Conservation (phyloP, 371 early-diverging fungal species). For the Rhizomucor miehei region DNA sequence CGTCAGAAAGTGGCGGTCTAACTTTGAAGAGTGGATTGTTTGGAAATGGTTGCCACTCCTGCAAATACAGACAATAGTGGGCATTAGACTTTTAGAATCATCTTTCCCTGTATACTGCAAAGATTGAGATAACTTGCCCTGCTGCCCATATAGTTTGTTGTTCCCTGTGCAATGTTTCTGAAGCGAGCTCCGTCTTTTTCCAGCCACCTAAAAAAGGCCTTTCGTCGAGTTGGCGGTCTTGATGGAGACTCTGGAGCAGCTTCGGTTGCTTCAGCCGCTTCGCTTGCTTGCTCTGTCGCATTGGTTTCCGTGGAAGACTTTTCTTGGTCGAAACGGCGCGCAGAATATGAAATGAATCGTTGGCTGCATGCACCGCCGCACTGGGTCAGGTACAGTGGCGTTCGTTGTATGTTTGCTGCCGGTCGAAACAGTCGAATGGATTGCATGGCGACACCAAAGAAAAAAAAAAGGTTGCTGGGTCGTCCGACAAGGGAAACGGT, state of each 20-base stretch:
- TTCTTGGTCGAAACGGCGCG: conserved; percentile 14
- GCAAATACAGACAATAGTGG: too few relatives aligned
- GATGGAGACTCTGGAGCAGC: conserved; percentile 40
- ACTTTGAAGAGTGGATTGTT: conserved; percentile 86
- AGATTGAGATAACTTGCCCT: conserved; percentile 16
- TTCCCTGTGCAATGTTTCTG: conserved; percentile 38
- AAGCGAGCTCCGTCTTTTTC: conserved; percentile 33
- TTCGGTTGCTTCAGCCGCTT: conserved; percentile 20
- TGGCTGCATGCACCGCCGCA: too few relatives aligned
- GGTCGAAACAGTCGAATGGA: not conserved
- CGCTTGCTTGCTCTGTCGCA: conserved; percentile 10
- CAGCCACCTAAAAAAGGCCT: conserved; percentile 19
- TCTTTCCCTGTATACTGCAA: conserved; percentile 35
- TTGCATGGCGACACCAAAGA: not conserved
- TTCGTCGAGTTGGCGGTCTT: conserved; percentile 42
- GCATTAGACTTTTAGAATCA: too few relatives aligned
- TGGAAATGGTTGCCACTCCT: conserved; percentile 67
- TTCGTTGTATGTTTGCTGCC: not conserved
- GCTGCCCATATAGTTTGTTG: conserved; percentile 41
- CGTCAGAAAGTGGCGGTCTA: conserved; percentile 74
- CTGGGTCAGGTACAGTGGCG: not conserved
- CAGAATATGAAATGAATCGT: conserved; percentile 8
- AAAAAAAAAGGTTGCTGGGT: too few relatives aligned
- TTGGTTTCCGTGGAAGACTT: conserved; percentile 5
- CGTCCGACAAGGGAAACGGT: too few relatives aligned